Base-by-base conservation (phyloP, 2,329 filamentous ascomycete genomes). In the Aspergillus candidus region DNA sequence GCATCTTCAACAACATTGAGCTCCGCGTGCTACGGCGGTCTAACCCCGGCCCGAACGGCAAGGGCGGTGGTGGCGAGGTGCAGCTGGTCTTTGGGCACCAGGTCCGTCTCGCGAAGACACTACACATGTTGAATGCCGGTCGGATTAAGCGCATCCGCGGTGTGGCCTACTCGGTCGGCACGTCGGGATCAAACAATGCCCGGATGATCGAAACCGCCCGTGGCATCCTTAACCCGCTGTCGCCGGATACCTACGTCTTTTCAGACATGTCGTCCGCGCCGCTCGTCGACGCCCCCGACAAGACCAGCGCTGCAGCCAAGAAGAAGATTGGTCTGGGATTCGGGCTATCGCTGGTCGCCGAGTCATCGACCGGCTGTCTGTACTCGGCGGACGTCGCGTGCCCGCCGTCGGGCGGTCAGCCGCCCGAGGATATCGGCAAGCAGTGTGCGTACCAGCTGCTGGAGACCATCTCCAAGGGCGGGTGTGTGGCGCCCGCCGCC, bases 31-130 rank as follows among this genome's bases (percentile, higher is more conserved):
- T 96, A 48, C 82, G 75, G 58, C 75, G 93, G 47, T 91, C 87
- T 11, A 93, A 89, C 62, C 78, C 85, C 0, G 87, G 87, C 0
- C 75, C 79, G 0, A 79, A 80, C 36, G 90, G 88, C 2, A 78
- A 78, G 47, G 88, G 88, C 22, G 93, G 91, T 32, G 89, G 88
- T 34, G 93, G 93, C 34, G 79, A 94, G 43, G 91, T 98, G n/a
- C 90, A 96, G 68, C 72, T 98, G 46, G 78, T 90, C 6, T 97
- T 97, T 62, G 89, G 87, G 14, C 90, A 91, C 65, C 93, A 98
- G 69, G 85, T 98, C 11, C 82, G 91, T 32, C 73, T 97, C 40
- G 93, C 93, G 10, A 95, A 94, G 73, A 98, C 93, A 32, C 73
- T 98, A 62, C 93, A 98, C 67, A 70, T 96, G 43, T 77, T 94